Base-by-base conservation (phyloP, 2,329 filamentous ascomycete species). In the Akanthomyces uredinophilus region DNA sequence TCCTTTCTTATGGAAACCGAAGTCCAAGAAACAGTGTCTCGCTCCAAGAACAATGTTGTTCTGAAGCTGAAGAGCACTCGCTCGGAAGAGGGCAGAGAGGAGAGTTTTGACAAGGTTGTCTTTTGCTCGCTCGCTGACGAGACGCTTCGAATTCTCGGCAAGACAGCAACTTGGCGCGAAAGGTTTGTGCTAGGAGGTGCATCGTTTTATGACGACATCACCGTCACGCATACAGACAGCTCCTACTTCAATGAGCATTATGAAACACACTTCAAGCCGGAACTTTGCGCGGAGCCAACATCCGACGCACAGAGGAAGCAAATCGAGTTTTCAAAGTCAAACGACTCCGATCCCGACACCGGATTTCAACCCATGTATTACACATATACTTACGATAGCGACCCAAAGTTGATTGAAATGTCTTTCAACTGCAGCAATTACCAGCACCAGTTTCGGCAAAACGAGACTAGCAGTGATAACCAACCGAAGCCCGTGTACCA, bases 371-470 rank as follows among this genome's bases (percentile, higher is more conserved):
- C 85, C 57, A 88, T 88, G 85, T 88, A 88, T 74, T 82, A 83
- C 68, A 88, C 85, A 66, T 83, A 86, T 61, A 81, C 79, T 58
- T 88, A 88, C 70, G 72, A 77, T 0, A 64, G 80, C 16, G 81
- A 87, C 66, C 77, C 79, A 1, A 81, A 76, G 2, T 83, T 85
- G 68, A 81, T 88, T 8, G 85, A 88, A 70, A 88, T 88, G 86
- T 87, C 83, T 62, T 92, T 91, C 73, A 87, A 92, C 72, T 89
- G 87, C 74, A 88, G 86, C 43, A 89, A 90, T 70, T 91, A 91
- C 73, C 88, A 92, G 70, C 81, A 86, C 50, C 88, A 91, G 69
- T 88, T 92, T 65, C 84, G 85, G 1, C 71, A 72, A 22, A 69
- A 70, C 0, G 70, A 68, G 20, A 54, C 63, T 11, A 43, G 66